Evolutionary conservation across 2,329 filamentous ascomycete genomes (phyloP), one percentile per base, ranked within the genome.

Genomic region (Claviceps digitariae): DNA sequence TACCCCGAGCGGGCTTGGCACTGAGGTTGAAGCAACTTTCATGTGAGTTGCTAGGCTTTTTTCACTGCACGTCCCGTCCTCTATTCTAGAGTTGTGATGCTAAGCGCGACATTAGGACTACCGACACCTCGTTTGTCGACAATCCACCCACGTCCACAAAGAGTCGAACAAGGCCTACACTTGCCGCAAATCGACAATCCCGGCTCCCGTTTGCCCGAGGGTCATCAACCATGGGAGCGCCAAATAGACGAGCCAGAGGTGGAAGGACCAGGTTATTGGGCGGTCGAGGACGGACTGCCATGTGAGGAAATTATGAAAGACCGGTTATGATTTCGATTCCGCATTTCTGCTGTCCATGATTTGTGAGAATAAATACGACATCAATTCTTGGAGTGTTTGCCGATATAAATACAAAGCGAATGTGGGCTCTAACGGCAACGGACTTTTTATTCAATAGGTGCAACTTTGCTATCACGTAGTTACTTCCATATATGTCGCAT

Each of bases 91-190:
- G 4, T 25, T 46, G 23, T 20, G 21, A 46, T 43, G n/a, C 54
- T 53, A 8, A 55, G 31, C 9, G 20, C 41, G 2, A 20, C 29
- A 41, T 23, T 53, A 91, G 87, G 77, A 95, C 90, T 25, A 95
- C 88, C 12, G 90, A 95, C 64, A 94, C 86, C 6, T 88, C 87
- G 1, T 96, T 95, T 63, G 82, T 95, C 53, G 89, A 95, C 36
- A 87, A 95, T 61, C 90, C 90, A 8, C 69, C 77, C 2, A 71
- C 72, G n/a, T 70, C 77, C 15, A 74, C 74, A 25, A 81, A 74
- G 60, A 66, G 75, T 27, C 70, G 70, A 5, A 66, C 71, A 8
- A 77, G 72, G 56, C 74, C 73, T 57, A 65, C 69, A 29, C 72
- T 69, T 7, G 66, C 75, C 7, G 71, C 64, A 53, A 47, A 60